Evolutionary conservation across 805 yeast species (phyloP).

Genomic region (Metschnikowia baotianmanensis): DNA sequence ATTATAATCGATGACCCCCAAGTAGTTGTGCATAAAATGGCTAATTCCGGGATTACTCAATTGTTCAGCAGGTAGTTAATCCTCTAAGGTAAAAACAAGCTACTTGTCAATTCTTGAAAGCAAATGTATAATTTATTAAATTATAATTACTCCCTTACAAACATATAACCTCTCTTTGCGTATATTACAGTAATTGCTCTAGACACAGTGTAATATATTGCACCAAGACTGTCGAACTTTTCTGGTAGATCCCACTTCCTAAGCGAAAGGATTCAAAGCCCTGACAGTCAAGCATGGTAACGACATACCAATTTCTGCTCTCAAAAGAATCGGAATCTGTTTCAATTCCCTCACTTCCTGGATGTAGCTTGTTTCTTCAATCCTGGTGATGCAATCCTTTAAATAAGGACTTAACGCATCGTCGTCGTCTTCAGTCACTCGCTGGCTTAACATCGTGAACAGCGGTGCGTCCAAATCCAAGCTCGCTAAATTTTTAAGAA

Average conservation of each 20-base stretch:
- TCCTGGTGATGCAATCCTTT: slow-evolving; percentile 52
- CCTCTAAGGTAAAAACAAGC: too few species aligned
- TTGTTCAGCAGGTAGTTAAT: too few species aligned
- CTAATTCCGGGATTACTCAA: too few species aligned
- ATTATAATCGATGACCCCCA: too few species aligned
- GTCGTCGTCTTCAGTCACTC: slow-evolving; percentile 18
- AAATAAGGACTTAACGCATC: slow-evolving; percentile 57
- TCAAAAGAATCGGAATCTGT: slow-evolving; percentile 77
- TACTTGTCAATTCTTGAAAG: too few species aligned
- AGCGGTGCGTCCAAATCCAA: slow-evolving; percentile 53
- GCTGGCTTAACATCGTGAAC: slow-evolving; percentile 24
- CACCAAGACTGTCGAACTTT: too few species aligned
- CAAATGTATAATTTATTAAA: too few species aligned
- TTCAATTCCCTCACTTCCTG: slow-evolving; percentile 81
- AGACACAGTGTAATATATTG: not conserved
- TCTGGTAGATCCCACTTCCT: not conserved
- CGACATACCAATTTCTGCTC: slow-evolving; percentile 95
- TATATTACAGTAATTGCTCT: not conserved
- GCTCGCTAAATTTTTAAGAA: slow-evolving; percentile 47
- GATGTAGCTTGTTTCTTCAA: slow-evolving; percentile 58
- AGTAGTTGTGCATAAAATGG: too few species aligned
- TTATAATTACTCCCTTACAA: too few species aligned
- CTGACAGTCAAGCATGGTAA: slow-evolving; percentile 92
- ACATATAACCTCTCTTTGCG: too few species aligned
- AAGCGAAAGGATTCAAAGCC: slow-evolving; percentile 79